A percentile compares a stretch with the other conserved stretches of the same genome.
phyloP scores from a whole-genome alignment of 306 rosid species.

The Fragaria nilgerrensis region DNA sequence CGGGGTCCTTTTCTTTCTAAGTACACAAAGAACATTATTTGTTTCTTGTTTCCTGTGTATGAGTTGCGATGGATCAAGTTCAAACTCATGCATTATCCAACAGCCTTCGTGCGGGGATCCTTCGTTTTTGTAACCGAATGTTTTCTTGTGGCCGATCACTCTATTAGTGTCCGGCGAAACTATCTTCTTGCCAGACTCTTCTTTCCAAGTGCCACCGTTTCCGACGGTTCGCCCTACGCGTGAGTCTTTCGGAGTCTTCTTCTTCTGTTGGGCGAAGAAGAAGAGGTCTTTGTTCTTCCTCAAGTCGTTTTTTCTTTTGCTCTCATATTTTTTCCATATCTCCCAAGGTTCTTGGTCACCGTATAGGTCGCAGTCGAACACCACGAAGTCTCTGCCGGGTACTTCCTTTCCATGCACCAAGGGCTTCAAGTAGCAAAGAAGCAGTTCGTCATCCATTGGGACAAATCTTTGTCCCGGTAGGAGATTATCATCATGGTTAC shows the following conservation, averaged over 20 bases:
- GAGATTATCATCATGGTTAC: background rate
- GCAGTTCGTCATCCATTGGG: conserved; percentile 2
- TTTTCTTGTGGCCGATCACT: background rate
- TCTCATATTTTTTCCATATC: background rate
- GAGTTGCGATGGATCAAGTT: background rate
- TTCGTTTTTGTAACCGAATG: background rate
- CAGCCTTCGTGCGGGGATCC: background rate
- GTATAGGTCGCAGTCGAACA: background rate
- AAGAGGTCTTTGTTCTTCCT: conserved; percentile 3
- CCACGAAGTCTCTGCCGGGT: background rate
- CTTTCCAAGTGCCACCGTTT: background rate
- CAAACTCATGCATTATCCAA: conserved; percentile 4
- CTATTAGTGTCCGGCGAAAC: background rate
- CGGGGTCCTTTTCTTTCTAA: background rate
- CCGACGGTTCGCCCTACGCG: background rate
- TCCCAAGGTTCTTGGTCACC: background rate
- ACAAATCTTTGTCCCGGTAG: background rate
- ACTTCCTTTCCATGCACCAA: background rate
- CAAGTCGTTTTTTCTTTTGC: background rate
- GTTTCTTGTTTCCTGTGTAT: background rate
- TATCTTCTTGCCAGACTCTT: background rate
- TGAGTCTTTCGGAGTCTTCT: background rate
- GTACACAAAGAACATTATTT: background rate
- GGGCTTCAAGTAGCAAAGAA: conserved; percentile 10
- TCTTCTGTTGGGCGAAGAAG: background rate